phyloP scores from a whole-genome alignment of 225 moss, liverwort and hornwort genomes.

The Pseudoscleropodium purum region DNA sequence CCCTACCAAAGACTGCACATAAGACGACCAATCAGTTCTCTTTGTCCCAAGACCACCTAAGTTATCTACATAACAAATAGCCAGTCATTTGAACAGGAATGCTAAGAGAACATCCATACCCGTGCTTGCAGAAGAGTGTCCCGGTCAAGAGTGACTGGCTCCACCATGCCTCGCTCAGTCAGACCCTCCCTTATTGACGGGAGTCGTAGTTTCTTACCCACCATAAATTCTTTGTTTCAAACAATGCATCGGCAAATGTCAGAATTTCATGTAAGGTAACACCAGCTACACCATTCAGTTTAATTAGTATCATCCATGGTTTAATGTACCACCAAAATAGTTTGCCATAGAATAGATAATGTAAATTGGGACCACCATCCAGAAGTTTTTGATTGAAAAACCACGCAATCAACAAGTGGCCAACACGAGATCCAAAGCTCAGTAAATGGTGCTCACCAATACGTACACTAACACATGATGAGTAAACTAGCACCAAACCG shows the following conservation, averaged over 20 bases:
- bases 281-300: background rate
- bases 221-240: slow-evolving; percentile 51
- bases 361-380: background rate
- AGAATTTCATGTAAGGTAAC: background rate
- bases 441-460: background rate
- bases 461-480: background rate
- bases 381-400: background rate
- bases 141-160: slow-evolving; percentile 57
- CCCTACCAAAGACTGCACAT: slow-evolving; percentile 60
- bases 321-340: background rate
- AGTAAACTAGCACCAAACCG: background rate
- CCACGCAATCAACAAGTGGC: background rate
- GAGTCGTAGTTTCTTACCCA: slow-evolving; percentile 67
- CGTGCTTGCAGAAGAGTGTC: slow-evolving; percentile 76
- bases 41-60: background rate
- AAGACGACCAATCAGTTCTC: background rate
- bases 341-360: background rate
- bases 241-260: background rate
- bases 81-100: background rate
- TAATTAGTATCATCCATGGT: background rate
- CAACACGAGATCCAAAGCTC: background rate
- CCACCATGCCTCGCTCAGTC: slow-evolving; percentile 72
- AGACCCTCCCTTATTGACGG: slow-evolving; percentile 67
- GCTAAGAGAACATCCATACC: slow-evolving; percentile 32
- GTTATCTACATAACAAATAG: background rate